A percentile compares a stretch with the other conserved stretches of the same genome.
phyloP scores from a whole-genome alignment of 345 rosid genomes.

The Eucalyptus polybractea region DNA sequence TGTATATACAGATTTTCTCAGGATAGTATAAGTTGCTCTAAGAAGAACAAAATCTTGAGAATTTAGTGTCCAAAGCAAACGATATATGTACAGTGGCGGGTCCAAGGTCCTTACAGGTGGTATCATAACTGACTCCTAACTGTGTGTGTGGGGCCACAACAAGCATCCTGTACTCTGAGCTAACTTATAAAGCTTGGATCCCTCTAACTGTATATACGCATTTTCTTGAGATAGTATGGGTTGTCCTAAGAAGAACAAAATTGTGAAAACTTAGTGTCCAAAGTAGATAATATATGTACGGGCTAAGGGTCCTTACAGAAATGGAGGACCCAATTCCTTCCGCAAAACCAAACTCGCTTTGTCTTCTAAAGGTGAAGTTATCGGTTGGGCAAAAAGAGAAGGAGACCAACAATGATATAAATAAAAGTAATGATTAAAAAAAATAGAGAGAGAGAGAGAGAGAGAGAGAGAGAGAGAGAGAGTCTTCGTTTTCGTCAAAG shows the following conservation, averaged over 20 bases:
- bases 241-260: too few species aligned
- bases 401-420: background rate
- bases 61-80: too few species aligned
- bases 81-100: background rate
- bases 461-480: background rate
- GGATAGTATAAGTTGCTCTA: too few species aligned
- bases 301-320: background rate
- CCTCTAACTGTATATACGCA: too few species aligned
- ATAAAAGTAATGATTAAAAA: too few species aligned
- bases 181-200: too few species aligned
- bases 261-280: too few species aligned
- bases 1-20: accelerated
- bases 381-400: background rate
- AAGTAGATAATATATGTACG: too few species aligned
- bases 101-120: too few species aligned
- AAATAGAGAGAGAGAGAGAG: background rate
- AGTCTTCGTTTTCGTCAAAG: background rate
- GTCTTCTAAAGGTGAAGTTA: background rate
- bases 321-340: background rate
- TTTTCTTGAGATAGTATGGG: too few species aligned
- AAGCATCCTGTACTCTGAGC: too few species aligned
- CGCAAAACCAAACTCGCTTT: background rate
- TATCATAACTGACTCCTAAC: accelerated
- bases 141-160: too few species aligned
- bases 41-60: background rate